These are phyloP conservation scores for Pigoraptor vietnamica DNA, from an alignment of 78 protist species.

Conservation along the genomic window DNA sequence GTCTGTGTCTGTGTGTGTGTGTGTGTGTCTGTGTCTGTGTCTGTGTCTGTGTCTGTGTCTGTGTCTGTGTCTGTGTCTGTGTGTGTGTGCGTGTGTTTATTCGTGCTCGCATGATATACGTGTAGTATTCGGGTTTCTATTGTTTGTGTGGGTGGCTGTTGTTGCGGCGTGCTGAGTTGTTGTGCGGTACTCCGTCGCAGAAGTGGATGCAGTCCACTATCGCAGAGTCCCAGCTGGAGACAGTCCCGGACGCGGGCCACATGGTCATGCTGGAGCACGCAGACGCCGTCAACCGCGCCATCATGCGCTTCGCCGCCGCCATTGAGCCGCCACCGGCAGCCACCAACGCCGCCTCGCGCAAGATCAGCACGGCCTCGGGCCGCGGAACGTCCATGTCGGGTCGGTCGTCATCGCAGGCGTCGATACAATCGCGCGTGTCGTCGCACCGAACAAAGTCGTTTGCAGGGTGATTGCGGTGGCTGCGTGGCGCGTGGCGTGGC, in stretches of 20 bases:
- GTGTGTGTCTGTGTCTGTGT: not conserved
- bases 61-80: not conserved
- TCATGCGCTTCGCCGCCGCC: not conserved
- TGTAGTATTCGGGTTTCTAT: no score
- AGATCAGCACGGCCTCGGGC: not conserved
- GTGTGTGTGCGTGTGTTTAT: not conserved
- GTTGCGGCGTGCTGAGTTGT: not conserved
- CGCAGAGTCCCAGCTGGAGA: not conserved
- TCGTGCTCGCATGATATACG: no score
- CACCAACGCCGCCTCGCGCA: not conserved
- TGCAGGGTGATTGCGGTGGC: not conserved
- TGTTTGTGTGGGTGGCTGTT: not conserved
- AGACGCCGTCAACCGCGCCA: not conserved
- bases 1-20: not conserved
- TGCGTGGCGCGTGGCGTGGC: not conserved
- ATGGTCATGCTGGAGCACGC: not conserved
- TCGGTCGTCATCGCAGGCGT: not conserved
- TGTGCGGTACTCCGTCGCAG: not conserved
- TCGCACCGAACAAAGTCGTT: not conserved
- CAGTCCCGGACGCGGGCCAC: not conserved
- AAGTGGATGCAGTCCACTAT: not conserved
- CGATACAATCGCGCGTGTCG: not conserved
- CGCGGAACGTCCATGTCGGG: not conserved
- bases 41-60: no score
- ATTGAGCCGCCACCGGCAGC: not conserved